Evolutionary conservation across 768 basidiomycete genomes (phyloP), one percentile per base, ranked within the genome.

Genomic region (Agrocybe pediades): DNA sequence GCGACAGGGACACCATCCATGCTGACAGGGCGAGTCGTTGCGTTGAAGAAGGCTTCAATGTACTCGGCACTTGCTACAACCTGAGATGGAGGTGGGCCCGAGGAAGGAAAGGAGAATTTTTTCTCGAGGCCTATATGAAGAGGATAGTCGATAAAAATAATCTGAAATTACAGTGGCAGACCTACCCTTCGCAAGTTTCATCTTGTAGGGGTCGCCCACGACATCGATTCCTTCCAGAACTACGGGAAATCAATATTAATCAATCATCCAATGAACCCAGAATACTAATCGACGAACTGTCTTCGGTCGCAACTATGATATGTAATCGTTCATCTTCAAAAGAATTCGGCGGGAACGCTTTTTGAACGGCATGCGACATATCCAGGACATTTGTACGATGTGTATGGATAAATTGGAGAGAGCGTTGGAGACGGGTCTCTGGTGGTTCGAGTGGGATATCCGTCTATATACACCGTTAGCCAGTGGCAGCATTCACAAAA

Each of bases 401-500:
- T 41, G 52, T 20, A 46, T 49, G 57, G 44, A 61, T 57, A 54
- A 54, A 61, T 33, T 52, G 53, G 41, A 55, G 59, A 33, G 59
- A 49, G 39, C 57, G 59, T 25, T 11, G 36, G 44, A 52, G 30
- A 46, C 51, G 36, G 50, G 27, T 42, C 16, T 53, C 54, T 17
- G 39, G n/a, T 42, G 60, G 57, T 29, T 58, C 17, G 24, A 46
- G 9, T 19, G 41, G 40, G 39, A 61, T 21, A 44, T 59, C 54
- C 30, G 60, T 44, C 60, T 61, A 26, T 23, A 51, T 51, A 39
- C 47, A 40, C 21, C 47, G 43, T 49, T 55, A 56, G 13, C n/a
- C 23, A 51, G 43, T 41, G 51, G 29, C 29, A 30, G 29, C 29
- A 30, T 30, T 30, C 29, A 30, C 29, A 30, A 30, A 47, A 58